Conservation (phyloP, 495 filamentous ascomycete genomes). For the Podospora tetraspora region DNA sequence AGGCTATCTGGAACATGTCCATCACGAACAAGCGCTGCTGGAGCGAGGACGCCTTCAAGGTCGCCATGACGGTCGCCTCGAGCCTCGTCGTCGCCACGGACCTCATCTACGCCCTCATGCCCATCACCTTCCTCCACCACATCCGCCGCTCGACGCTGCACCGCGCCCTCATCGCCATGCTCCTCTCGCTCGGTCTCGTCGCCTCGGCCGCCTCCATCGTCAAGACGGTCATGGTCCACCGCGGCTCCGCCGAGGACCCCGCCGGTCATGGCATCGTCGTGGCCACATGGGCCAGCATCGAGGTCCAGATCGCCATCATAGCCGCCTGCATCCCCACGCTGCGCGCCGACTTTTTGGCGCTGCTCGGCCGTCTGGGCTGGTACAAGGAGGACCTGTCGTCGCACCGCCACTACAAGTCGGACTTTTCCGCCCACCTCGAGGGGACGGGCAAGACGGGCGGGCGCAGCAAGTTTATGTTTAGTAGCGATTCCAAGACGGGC, state of each 20-base stretch:
- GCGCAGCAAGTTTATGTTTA: background rate
- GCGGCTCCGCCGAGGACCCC: background rate
- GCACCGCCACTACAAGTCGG: background rate
- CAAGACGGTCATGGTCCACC: slow-evolving; percentile 5
- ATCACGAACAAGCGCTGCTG: background rate
- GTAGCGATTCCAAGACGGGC: no score
- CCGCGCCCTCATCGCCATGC: slow-evolving; percentile 7
- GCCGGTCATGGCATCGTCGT: slow-evolving; percentile 2
- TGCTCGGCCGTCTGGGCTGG: background rate
- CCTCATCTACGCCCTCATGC: slow-evolving; percentile 8
- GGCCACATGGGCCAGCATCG: slow-evolving; percentile 2
- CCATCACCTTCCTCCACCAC: slow-evolving; percentile 8
- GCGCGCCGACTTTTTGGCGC: background rate
- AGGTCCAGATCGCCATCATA: slow-evolving; percentile 9
- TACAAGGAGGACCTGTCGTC: background rate
- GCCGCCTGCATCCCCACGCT: slow-evolving; percentile 7
- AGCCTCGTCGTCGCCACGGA: slow-evolving; percentile 4
- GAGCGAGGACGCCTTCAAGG: slow-evolving; percentile 3
- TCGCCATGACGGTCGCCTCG: slow-evolving; percentile 3
- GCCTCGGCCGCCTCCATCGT: slow-evolving; percentile 6
- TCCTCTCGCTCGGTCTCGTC: slow-evolving; percentile 10
- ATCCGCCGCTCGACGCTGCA: slow-evolving; percentile 5
- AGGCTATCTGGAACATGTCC: background rate
- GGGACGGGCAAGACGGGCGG: background rate
- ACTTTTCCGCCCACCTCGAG: background rate